Evolutionary conservation across 208 protist genomes (phyloP).

Genomic region (Eutreptiella sp.): DNA sequence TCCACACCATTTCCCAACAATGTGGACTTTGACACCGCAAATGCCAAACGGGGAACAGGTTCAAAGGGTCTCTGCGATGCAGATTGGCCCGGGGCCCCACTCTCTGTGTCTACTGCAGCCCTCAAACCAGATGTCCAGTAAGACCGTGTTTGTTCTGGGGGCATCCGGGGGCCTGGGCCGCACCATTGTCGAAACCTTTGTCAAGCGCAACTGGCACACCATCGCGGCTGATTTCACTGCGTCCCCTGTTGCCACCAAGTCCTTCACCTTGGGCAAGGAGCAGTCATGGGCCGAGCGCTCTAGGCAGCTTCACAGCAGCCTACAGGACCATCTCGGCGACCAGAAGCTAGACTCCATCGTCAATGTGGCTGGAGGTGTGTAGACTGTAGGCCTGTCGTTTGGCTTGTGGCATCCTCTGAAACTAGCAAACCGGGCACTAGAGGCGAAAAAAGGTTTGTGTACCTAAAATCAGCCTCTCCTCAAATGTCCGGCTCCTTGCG

Average conservation of each 20-base stretch:
- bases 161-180: slow-evolving; percentile 47
- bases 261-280: slow-evolving; percentile 26
- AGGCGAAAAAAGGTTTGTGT: too few relatives aligned
- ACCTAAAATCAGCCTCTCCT: too few relatives aligned
- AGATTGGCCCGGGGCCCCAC: too few relatives aligned
- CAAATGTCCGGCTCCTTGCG: too few relatives aligned
- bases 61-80: too few relatives aligned
- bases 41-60: too few relatives aligned
- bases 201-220: slow-evolving; percentile 31
- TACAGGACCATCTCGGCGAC: slow-evolving; percentile 17
- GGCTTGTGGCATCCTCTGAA: slow-evolving; percentile 19
- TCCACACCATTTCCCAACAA: too few relatives aligned
- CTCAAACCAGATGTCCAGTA: slow-evolving; percentile 27
- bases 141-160: slow-evolving; percentile 49
- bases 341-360: slow-evolving; percentile 52
- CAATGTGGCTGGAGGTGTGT: slow-evolving; percentile 69
- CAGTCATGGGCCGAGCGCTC: slow-evolving; percentile 34
- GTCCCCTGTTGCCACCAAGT: slow-evolving; percentile 20
- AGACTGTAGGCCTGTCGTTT: too few relatives aligned
- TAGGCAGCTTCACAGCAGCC: background rate
- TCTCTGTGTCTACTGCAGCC: too few relatives aligned
- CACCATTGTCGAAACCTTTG: slow-evolving; percentile 35
- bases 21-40: too few relatives aligned
- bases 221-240: slow-evolving; percentile 46
- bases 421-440: background rate